Evolutionary conservation across 805 yeast species (phyloP).

Genomic region (Yueomyces sp.): DNA sequence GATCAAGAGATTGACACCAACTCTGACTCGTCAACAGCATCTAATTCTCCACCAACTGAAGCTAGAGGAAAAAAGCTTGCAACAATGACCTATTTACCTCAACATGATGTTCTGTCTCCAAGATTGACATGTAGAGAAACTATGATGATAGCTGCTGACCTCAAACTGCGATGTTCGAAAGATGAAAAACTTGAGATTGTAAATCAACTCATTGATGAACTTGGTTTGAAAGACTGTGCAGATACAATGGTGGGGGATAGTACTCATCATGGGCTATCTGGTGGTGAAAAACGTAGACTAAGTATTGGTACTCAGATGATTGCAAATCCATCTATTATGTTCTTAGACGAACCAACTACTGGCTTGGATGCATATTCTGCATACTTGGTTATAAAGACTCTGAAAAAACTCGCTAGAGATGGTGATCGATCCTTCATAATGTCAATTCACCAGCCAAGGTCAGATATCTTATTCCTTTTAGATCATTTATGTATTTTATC

Average conservation of each 20-base stretch:
- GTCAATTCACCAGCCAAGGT: constrained; percentile 76
- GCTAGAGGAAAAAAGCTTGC: constrained; percentile 3
- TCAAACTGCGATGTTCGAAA: constrained; percentile 39
- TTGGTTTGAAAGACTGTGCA: constrained; percentile 54
- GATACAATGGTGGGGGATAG: constrained; percentile 46
- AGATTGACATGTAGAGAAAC: constrained; percentile 64
- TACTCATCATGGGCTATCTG: constrained; percentile 52
- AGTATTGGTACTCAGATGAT: constrained; percentile 69
- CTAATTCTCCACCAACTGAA: too few species aligned
- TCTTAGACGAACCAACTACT: constrained; percentile 81
- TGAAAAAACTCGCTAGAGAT: constrained; percentile 40
- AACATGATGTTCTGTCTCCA: constrained; percentile 61
- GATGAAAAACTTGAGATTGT: constrained; percentile 37
- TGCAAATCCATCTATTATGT: constrained; percentile 61
- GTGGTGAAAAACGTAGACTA: constrained; percentile 72
- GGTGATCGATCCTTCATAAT: constrained; percentile 60
- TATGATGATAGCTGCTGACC: constrained; percentile 53
- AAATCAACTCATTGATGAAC: constrained; percentile 43
- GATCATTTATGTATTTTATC: constrained; percentile 59
- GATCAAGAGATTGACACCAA: not conserved
- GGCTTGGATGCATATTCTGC: constrained; percentile 78
- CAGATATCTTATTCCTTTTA: constrained; percentile 56
- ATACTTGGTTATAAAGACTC: constrained; percentile 42
- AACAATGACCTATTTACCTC: constrained; percentile 48
- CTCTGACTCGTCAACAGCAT: not conserved